Base-by-base conservation (phyloP, 2,329 filamentous ascomycete genomes). In the Colletotrichum godetiae region DNA sequence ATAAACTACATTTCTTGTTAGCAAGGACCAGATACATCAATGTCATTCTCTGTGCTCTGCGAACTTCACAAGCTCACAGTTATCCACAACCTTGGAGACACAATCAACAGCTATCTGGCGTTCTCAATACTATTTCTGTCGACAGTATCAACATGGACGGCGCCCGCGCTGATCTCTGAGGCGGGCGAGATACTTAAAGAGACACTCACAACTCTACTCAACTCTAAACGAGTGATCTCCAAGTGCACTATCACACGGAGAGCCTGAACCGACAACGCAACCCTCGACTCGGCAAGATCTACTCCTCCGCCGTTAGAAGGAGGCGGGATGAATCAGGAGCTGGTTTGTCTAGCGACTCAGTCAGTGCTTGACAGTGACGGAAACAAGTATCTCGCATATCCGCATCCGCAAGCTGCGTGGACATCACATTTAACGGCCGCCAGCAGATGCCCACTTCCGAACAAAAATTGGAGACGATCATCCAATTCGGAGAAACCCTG, bases 401-500 rank as follows among this genome's bases (percentile, higher is more conserved):
- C 42, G 57, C 29, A 49, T n/a, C 35, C 52, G 37, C 29, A 35
- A 35, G 46, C 37, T 68, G 27, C 33, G 58, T 69, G 29, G 31
- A 35, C 24, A 72, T 42, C 59, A 29, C 29, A 42, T 57, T 22
- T 60, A 56, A 65, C 70, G 70, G 59, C 33, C 27, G 60, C 55
- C 55, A 55, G 46, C 42, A 49, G 24, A 53, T 46, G 46, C 69
- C 35, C 37, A 11, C 37, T 56, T 15, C 67, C 35, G 27, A n/a
- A 29, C 35, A 37, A 49, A 35, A 74, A 35, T 68, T 74, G 62
- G 68, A 68, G 72, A 62, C 27, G 15, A 42, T 15, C n/a, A 11
- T 27, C 49, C 15, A 35, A 61, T 42, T 72, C 67, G 68, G 72
- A 74, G 68, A 72, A 56, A 31, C 68, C 58, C 52, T 62, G 58